Percentiles rank a stretch among this genome's conserved stretches.
phyloP scores from a whole-genome alignment of 2,329 filamentous ascomycete genomes.

The Chaetomium globosum region DNA sequence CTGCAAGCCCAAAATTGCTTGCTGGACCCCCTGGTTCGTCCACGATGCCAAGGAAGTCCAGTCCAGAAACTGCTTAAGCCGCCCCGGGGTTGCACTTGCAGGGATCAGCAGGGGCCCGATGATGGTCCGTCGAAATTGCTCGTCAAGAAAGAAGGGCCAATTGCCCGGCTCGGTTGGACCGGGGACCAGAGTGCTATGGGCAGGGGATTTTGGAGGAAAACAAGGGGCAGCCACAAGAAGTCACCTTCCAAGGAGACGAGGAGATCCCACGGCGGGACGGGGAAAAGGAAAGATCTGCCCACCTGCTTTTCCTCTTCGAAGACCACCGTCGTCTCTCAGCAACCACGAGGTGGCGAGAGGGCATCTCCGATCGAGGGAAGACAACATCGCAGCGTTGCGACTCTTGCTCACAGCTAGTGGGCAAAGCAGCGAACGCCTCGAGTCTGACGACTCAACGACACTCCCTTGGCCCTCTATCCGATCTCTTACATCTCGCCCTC shows the following conservation, averaged over 20 bases:
- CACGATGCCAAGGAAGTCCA: constrained; percentile 25
- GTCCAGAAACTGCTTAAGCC: constrained; percentile 34
- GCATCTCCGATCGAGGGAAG: constrained; percentile 16
- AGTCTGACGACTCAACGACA: constrained; percentile 23
- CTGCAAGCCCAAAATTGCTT: constrained; percentile 16
- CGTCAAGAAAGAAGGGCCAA: constrained; percentile 31
- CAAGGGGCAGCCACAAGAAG: constrained; percentile 16
- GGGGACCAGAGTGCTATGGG: constrained; percentile 22
- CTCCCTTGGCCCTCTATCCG: constrained; percentile 17
- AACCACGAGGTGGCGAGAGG: constrained; percentile 23
- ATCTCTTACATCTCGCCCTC: constrained; percentile 10
- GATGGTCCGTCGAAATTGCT: constrained; percentile 39
- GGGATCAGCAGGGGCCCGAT: constrained; percentile 35
- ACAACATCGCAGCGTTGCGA: neutral
- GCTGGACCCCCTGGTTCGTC: constrained; percentile 29
- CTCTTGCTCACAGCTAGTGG: neutral
- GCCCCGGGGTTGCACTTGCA: constrained; percentile 28
- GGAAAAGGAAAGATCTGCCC: constrained; percentile 28
- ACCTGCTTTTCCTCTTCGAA: constrained; percentile 3
- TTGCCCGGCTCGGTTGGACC: constrained; percentile 27
- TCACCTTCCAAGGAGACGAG: constrained; percentile 8
- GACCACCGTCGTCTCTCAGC: constrained; percentile 7
- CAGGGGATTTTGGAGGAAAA: constrained; percentile 23
- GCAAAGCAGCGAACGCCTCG: neutral
- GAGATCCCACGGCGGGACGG: constrained; percentile 8